Base-by-base conservation (phyloP, 352 stramenopile genomes). In the Phytopythium oedochilum region DNA sequence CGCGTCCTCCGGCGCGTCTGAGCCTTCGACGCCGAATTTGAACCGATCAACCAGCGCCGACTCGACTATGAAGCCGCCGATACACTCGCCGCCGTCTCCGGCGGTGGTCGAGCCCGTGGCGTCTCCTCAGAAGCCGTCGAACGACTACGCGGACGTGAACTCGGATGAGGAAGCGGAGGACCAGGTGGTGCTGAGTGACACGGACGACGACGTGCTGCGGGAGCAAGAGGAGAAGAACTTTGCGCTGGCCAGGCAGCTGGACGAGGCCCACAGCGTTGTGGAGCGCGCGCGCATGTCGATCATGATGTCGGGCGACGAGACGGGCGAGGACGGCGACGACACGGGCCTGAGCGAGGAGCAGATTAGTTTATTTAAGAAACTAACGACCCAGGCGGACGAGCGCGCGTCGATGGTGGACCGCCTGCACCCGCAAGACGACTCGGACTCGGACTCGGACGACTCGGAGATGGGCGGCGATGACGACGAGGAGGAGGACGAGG, bases 341-440 rank as follows among this genome's bases (percentile, higher is more conserved):
- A 58, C 73, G 17, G 82, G 77, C 26, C 55, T 94, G 61, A 92
- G 72, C 64, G 74, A 88, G 23, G 82, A 92, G 56, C 84, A 94
- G 62, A 92, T 94, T 81, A 92, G 74, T 81, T 86, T 94, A 83
- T 94, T 94, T 73, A 92, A 92, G 79, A 94, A 94, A 78, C 82
- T 94, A 67, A 92, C 80, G 61, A 90, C 66, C 70, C 74, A 94
- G 54, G 81, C 82, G 29, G 84, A 94, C 34, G 82, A 94, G 67
- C 84, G 84, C 47, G 75, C 83, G 80, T 94, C 84, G 59, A 90
- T 87, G 65, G 78, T 94, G 57, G 84, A 92, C 60, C 71, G 75
- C 15, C 60, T 89, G 58, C 81, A 94, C 63, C 82, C 82, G 32
- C 74, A 89, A 28, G 80, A 85, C 63, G 75, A 88, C 49, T 87